Base-by-base conservation (phyloP, 179 eudicot genomes). In the Carnegiea gigantea region DNA sequence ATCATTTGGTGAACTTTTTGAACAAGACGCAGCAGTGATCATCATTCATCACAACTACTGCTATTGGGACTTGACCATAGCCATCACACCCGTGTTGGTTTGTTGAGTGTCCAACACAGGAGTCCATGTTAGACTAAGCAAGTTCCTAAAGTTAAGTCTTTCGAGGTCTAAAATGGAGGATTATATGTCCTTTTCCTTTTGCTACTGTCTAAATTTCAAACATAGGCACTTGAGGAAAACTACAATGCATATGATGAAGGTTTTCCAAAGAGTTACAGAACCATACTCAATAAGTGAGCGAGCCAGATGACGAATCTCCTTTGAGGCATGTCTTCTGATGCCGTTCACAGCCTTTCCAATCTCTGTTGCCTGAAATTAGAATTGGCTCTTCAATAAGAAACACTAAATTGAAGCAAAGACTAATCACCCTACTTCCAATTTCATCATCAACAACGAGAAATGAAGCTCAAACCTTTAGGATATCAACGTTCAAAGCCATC, bases 401-500 rank as follows among this genome's bases (percentile, higher is more conserved):
- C 62, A 59, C 75, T 54, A 2, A 20, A 84, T 5, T 36, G 48
- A 75, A 70, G 23, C 81, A 13, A 73, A 26, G n/a, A 67, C 10
- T 5, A 78, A 79, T 73, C 71, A 74, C 60, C 70, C 26, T 24
- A 18, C 30, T 62, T 71, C 44, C 10, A 59, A 5, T n/a, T 49
- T 28, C 1, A 82, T 3, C 77, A 76, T 82, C 46, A 81, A 51
- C 74, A 81, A 73, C 73, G 59, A 36, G 43, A 21, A 60, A 33
- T 40, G 11, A 54, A 60, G 75, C 23, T 74, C 89, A 81, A 82
- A 94, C 99, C 96, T 89, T 90, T 57, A 96, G 80, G 65, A 89
- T 88, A 82, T 92, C 97, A 78, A 96, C 91, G 70, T 89, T 88
- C 81, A 96, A 83, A 72, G 73, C 87, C 98, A 94, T 92, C 86